phyloP scores from a whole-genome alignment of 1,284 basidiomycete species.

The Butyriboletus appendiculatus region DNA sequence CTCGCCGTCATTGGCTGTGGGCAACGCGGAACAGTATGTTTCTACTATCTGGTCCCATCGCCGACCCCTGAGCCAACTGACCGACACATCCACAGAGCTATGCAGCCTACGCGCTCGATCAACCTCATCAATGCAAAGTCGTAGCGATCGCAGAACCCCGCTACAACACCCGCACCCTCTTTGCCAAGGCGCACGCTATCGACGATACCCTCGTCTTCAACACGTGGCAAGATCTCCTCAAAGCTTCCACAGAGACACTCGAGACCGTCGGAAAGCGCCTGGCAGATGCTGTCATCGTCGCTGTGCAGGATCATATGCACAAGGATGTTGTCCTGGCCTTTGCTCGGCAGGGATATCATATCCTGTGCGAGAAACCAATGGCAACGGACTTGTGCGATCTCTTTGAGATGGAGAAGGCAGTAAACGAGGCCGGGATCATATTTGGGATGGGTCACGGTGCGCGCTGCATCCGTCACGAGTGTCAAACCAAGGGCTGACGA shows the following conservation, averaged over 20 bases:
- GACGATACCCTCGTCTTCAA: constrained; percentile 67
- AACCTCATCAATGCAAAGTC: constrained; percentile 68
- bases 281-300: constrained; percentile 78
- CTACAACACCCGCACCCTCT: constrained; percentile 57
- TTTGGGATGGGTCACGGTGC: constrained; percentile 87
- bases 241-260: constrained; percentile 66
- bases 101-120: constrained; percentile 58
- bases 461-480: constrained; percentile 9
- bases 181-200: constrained; percentile 58
- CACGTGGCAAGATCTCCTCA: constrained; percentile 71
- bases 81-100: constrained; percentile 53
- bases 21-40: constrained; percentile 68
- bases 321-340: constrained; percentile 72
- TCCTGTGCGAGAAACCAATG: constrained; percentile 91
- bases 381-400: constrained; percentile 75
- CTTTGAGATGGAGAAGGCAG: constrained; percentile 69
- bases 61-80: neutral
- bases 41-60: neutral
- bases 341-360: constrained; percentile 79
- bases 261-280: constrained; percentile 62
- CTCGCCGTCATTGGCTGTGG: constrained; percentile 74
- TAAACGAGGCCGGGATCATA: constrained; percentile 66
- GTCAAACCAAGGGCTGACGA: constrained; percentile 1
- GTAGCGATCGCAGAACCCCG: constrained; percentile 85
- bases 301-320: constrained; percentile 80